These are phyloP conservation scores for Neotropicomus parvogracilis DNA, from an alignment of 1,284 basidiomycete genomes.

Conservation along the genomic window DNA sequence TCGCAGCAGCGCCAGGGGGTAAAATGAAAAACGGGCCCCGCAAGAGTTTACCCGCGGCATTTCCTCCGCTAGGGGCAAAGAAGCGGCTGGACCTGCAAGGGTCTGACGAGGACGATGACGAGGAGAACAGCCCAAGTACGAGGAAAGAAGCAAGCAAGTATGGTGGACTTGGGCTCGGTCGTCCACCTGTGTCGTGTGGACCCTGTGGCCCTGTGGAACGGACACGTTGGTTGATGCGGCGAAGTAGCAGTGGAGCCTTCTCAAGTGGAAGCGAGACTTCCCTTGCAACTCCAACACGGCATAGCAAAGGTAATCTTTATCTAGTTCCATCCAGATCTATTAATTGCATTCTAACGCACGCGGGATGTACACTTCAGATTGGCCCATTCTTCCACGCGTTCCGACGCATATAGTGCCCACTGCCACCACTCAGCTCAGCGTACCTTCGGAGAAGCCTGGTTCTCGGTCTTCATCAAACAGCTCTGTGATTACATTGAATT, in stretches of 20 bases:
- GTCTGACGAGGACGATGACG: conserved; percentile 38
- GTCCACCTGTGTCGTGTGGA: conserved; percentile 42
- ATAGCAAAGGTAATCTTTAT: conserved; percentile 37
- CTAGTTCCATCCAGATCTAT: conserved; percentile 24
- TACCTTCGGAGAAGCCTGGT: conserved; percentile 45
- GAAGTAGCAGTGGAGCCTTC: conserved; percentile 74
- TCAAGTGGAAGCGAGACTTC: conserved; percentile 68
- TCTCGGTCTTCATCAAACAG: conserved; percentile 56
- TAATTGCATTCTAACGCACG: conserved; percentile 10
- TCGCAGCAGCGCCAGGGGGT: conserved; percentile 23
- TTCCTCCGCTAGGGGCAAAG: conserved; percentile 40
- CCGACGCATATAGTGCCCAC: conserved; percentile 32
- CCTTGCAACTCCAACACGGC: conserved; percentile 61
- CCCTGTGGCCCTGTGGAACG: conserved; percentile 38
- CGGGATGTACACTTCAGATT: conserved; percentile 39
- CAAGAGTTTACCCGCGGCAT: conserved; percentile 71
- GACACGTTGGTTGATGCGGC: conserved; percentile 61
- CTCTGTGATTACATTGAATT: conserved; percentile 39
- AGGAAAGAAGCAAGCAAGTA: conserved; percentile 50
- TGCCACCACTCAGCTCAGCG: conserved; percentile 39
- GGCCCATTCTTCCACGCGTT: conserved; percentile 45
- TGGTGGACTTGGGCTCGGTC: conserved; percentile 63
- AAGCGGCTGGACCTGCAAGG: conserved; percentile 26
- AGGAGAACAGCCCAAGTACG: conserved; percentile 48
- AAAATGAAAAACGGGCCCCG: conserved; percentile 54